Conservation (phyloP, 1,284 basidiomycete genomes). For the Amylostereum areolatum region DNA sequence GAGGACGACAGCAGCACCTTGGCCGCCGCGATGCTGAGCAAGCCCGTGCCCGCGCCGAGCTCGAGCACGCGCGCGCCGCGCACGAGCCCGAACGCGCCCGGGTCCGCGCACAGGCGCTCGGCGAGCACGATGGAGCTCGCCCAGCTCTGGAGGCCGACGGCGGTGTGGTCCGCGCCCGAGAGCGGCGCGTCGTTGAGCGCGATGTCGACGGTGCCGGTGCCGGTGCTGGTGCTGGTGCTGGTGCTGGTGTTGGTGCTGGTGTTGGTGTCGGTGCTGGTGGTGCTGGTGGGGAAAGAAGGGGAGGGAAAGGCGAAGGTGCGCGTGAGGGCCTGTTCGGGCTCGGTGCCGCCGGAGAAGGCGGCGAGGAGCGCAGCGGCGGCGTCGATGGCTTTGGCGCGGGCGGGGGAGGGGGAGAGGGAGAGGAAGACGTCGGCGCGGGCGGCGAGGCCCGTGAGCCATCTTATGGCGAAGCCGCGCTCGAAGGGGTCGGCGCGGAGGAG, state of each 20-base stretch:
- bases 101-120: constrained; percentile 57
- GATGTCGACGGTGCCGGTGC: constrained; percentile 38
- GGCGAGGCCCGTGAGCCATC: constrained; percentile 59
- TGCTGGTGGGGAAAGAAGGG: no score
- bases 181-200: constrained; percentile 78
- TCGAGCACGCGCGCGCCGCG: constrained; percentile 54
- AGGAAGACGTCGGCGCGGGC: constrained; percentile 52
- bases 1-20: no score
- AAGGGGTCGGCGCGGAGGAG: constrained; percentile 41
- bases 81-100: constrained; percentile 39
- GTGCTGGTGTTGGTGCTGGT: no score
- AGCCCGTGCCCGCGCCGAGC: constrained; percentile 83
- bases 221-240: no score
- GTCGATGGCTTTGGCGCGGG: constrained; percentile 37
- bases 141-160: constrained; percentile 87
- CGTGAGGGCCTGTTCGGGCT: constrained; percentile 38
- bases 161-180: constrained; percentile 65
- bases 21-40: constrained; percentile 69
- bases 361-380: constrained; percentile 55
- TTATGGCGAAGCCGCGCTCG: constrained; percentile 48
- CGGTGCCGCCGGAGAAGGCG: constrained; percentile 39
- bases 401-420: constrained; percentile 17
- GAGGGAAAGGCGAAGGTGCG: constrained; percentile 48
- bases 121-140: constrained; percentile 76
- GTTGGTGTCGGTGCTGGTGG: no score